A percentile compares a stretch with the other conserved stretches of the same genome.
These are phyloP conservation scores for Auricularia auricula-judae DNA, from an alignment of 768 basidiomycete genomes.

Conservation along the genomic window DNA sequence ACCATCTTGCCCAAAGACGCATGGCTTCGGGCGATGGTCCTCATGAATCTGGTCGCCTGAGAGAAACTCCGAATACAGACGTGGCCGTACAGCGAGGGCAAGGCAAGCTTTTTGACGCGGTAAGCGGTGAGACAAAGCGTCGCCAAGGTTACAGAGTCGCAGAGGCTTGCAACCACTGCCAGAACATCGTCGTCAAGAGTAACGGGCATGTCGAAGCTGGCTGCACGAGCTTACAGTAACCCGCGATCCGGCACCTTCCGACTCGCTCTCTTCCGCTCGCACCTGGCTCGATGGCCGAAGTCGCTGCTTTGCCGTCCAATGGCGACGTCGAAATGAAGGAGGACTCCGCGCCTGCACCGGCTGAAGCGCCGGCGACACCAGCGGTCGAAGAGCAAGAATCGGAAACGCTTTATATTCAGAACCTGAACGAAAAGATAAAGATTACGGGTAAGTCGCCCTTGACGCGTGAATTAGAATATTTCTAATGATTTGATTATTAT, in stretches of 20 bases:
- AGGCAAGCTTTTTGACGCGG: neutral
- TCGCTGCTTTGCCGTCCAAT: neutral
- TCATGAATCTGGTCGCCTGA: neutral
- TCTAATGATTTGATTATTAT: too few species aligned
- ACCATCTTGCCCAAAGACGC: neutral
- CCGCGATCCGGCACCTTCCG: neutral
- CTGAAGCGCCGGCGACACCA: slow-evolving; percentile 1
- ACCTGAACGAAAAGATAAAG: slow-evolving; percentile 91
- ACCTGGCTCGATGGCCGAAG: neutral
- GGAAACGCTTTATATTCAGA: slow-evolving; percentile 93
- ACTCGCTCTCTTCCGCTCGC: neutral
- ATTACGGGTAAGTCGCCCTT: slow-evolving; percentile 42
- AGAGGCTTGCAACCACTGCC: neutral
- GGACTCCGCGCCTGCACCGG: slow-evolving; percentile 1
- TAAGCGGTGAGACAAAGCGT: neutral
- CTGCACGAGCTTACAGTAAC: neutral
- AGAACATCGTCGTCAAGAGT: neutral
- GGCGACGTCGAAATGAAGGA: slow-evolving; percentile 1
- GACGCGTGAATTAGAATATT: neutral
- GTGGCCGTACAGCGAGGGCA: neutral
- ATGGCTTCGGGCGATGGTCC: neutral
- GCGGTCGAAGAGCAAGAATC: slow-evolving; percentile 27
- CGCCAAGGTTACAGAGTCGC: neutral
- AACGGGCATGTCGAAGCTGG: neutral
- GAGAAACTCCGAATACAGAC: neutral